Conservation (phyloP, 192 early-diverging fungal species). For the Umbelopsis sp. region DNA sequence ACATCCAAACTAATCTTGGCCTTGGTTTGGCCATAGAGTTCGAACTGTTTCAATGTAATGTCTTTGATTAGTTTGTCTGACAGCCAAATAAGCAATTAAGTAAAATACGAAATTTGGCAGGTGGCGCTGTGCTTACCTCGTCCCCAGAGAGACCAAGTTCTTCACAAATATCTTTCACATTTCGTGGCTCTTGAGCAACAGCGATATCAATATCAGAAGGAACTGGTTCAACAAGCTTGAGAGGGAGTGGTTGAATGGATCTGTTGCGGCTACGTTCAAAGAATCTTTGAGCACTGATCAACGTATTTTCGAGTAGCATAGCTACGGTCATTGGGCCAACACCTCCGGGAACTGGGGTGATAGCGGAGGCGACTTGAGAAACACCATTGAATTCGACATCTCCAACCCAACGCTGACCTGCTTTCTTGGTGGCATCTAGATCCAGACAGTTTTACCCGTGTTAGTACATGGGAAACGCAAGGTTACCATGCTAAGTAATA, state of each 20-base stretch:
- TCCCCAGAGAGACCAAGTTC: slow-evolving; percentile 80
- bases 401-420: slow-evolving; percentile 88
- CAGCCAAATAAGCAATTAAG: no score
- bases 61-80: no score
- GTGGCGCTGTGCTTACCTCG: slow-evolving; percentile 56
- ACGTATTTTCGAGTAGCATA: slow-evolving; percentile 91
- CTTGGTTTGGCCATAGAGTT: slow-evolving; percentile 86
- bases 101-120: not conserved
- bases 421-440: slow-evolving; percentile 81
- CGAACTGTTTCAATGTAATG: slow-evolving; percentile 50
- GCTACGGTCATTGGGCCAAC: slow-evolving; percentile 99
- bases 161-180: slow-evolving; percentile 70
- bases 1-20: slow-evolving; percentile 89
- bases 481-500: not conserved
- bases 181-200: slow-evolving; percentile 84
- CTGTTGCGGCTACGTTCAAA: slow-evolving; percentile 51
- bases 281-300: slow-evolving; percentile 74
- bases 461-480: no score
- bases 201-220: slow-evolving; percentile 97
- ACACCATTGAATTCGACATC: slow-evolving; percentile 86
- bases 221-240: slow-evolving; percentile 76
- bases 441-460: not conserved
- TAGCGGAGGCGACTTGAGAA: slow-evolving; percentile 65
- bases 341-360: slow-evolving; percentile 96
- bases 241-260: slow-evolving; percentile 58